Evolutionary conservation across 129 eudicot species (phyloP), one percentile per base, ranked within the genome.

Genomic region (Apium graveolens): DNA sequence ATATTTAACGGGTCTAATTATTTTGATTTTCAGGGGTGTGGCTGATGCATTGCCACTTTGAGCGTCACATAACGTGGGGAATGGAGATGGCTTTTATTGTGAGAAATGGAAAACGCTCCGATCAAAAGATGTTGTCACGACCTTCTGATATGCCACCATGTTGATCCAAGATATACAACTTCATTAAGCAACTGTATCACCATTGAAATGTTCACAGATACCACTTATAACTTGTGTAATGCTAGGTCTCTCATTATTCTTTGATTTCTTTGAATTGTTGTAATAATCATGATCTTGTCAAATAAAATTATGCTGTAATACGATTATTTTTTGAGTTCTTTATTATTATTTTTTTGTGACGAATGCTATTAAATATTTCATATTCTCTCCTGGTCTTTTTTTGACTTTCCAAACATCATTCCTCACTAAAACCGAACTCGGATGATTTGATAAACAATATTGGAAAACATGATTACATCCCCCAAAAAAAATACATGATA

Each of bases 1-100:
- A 24, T 62, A n/a, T 9, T 62, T 62, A 8, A 29, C 7, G 16
- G 2, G 39, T 29, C 11, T 31, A 29, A 66, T 66, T 27, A 11
- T 17, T 16, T 35, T 70, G 17, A 32, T 70, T 70, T 68, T 18
- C 43, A 70, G 74, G 74, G 27, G 74, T 70, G 44, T 70, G 74
- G 74, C 41, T 70, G 42, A 70, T 70, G 74, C 74, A 70, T 20
- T 70, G 74, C 74, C 74, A 70, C 11, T 70, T 37, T 20, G 74
- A 70, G 45, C 42, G 74, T 5, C 74, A 70, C 74, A 37, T 34
- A 70, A 70, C 12, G 1, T 70, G 74, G 74, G 74, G 74, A 34
- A 70, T 70, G 74, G 74, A 70, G 74, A 70, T 70, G 74, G 9
- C 45, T 32, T 70, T 70, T 17, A 70, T 70, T 37, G 74, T 70